A percentile compares a stretch with the other conserved stretches of the same genome.
phyloP scores from a whole-genome alignment of 1,284 basidiomycete species.

The Trichosporon sp. region DNA sequence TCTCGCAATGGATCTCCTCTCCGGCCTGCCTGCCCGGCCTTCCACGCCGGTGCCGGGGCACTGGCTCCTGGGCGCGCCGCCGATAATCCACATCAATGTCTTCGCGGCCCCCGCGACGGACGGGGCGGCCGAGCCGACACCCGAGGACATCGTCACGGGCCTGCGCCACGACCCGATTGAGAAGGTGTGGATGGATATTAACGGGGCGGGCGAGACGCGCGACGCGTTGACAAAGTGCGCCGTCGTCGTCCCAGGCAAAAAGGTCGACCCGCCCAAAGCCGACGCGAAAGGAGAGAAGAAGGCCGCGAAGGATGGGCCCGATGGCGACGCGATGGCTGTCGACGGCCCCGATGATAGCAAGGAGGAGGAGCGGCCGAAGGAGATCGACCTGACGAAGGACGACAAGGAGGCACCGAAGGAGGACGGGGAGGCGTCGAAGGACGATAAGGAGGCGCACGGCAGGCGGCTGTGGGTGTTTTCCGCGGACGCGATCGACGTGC shows the following conservation, averaged over 20 bases:
- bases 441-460: neutral
- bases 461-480: constrained; percentile 21
- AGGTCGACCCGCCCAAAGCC: neutral
- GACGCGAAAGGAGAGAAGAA: neutral
- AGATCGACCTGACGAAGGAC: constrained; percentile 12
- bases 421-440: neutral
- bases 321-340: neutral
- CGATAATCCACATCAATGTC: constrained; percentile 21
- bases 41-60: constrained; percentile 25
- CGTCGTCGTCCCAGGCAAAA: constrained; percentile 10
- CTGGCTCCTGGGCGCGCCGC: constrained; percentile 32
- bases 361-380: neutral
- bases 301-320: neutral
- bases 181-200: constrained; percentile 27
- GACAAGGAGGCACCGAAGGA: neutral
- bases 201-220: constrained; percentile 11
- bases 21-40: constrained; percentile 18
- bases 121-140: neutral
- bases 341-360: neutral
- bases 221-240: constrained; percentile 5
- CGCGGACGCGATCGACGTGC: neutral
- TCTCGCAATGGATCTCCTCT: constrained; percentile 15
- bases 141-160: neutral
- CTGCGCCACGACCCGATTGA: constrained; percentile 26
- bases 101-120: constrained; percentile 2